Percentiles rank a stretch among this genome's conserved stretches.
phyloP scores from a whole-genome alignment of 2,329 filamentous ascomycete genomes.

The Phialocephala sp. region DNA sequence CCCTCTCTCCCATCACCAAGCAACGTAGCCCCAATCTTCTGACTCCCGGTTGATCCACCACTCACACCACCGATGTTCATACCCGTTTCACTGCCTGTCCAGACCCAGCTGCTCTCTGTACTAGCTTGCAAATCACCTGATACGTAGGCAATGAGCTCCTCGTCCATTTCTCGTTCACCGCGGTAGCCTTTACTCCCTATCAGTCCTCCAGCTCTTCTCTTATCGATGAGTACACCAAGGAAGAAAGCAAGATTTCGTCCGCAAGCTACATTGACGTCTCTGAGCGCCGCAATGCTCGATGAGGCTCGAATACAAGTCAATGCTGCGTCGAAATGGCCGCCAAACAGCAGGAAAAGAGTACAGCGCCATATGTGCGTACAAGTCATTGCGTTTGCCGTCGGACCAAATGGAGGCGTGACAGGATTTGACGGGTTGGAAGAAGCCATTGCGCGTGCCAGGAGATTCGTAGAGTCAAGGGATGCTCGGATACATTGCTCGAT shows the following conservation, averaged over 20 bases:
- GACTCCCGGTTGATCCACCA: constrained; percentile 21
- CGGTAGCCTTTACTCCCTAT: constrained; percentile 32
- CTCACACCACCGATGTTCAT: constrained; percentile 40
- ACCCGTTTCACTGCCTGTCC: constrained; percentile 66
- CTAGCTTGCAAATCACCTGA: constrained; percentile 85
- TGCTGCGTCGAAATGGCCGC: constrained; percentile 74
- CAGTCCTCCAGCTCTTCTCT: constrained; percentile 50
- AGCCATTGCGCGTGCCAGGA: constrained; percentile 71
- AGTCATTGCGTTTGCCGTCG: constrained; percentile 68
- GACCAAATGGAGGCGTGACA: constrained; percentile 43
- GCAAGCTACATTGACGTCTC: constrained; percentile 77
- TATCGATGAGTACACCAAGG: constrained; percentile 67
- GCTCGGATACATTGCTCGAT: constrained; percentile 78
- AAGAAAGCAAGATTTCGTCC: constrained; percentile 86
- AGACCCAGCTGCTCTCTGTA: constrained; percentile 82
- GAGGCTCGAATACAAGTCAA: constrained; percentile 74
- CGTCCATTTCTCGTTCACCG: constrained; percentile 57
- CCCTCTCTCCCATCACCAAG: constrained; percentile 38
- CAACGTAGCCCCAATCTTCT: constrained; percentile 32
- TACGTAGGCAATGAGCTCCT: constrained; percentile 86
- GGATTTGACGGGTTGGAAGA: constrained; percentile 42
- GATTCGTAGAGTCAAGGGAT: constrained; percentile 77
- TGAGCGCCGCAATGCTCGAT: constrained; percentile 70
- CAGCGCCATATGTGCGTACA: constrained; percentile 89
- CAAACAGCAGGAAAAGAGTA: constrained; percentile 78